Conservation (phyloP, 495 filamentous ascomycete genomes). For the Monascus purpureus region DNA sequence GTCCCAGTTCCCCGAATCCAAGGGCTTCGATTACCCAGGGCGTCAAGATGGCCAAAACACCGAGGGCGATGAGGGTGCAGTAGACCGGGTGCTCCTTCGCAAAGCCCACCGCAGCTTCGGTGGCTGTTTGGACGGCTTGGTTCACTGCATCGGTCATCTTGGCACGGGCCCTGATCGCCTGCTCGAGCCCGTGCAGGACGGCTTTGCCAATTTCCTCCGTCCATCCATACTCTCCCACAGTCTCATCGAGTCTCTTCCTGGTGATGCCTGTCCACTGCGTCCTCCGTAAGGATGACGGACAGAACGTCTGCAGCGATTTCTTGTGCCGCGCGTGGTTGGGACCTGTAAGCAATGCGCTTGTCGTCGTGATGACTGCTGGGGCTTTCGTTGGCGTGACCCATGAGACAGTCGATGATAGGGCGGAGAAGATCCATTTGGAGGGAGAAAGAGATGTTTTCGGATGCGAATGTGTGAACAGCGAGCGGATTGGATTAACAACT, state of each 20-base stretch:
- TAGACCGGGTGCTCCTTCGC: conserved; percentile 29
- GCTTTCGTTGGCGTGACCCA: background rate
- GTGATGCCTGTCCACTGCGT: background rate
- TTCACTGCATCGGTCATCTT: conserved; percentile 17
- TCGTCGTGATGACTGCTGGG: background rate
- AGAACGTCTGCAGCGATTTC: background rate
- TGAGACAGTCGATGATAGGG: background rate
- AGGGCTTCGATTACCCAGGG: conserved; percentile 32
- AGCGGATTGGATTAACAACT: too few relatives aligned
- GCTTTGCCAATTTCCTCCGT: conserved; percentile 20
- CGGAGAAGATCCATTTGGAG: background rate
- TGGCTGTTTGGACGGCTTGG: conserved; percentile 18
- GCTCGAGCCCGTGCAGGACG: conserved; percentile 18
- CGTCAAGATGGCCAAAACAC: conserved; percentile 27
- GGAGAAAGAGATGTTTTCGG: too few relatives aligned
- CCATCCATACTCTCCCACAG: conserved; percentile 15
- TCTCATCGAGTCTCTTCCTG: background rate
- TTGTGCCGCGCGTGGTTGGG: background rate
- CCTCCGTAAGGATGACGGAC: background rate
- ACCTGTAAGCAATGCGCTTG: background rate
- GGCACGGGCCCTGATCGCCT: conserved; percentile 14
- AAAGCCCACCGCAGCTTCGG: conserved; percentile 19
- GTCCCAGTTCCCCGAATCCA: conserved; percentile 36
- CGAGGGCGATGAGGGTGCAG: conserved; percentile 34
- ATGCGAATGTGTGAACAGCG: too few relatives aligned